Conservation (phyloP, 306 rosid species). For the Biancaea sappan region DNA sequence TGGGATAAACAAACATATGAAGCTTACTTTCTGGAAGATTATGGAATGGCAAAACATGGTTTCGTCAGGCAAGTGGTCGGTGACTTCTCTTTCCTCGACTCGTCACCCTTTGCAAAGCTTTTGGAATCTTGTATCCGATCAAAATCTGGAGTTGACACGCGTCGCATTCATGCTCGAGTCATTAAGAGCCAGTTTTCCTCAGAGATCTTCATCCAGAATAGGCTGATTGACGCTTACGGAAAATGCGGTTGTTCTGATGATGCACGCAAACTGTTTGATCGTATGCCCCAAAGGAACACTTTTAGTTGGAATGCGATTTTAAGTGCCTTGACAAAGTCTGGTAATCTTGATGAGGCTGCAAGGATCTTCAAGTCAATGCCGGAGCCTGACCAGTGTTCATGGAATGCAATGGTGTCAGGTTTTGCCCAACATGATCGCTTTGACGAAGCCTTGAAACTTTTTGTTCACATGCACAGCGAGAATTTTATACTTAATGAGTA, state of each 20-base stretch:
- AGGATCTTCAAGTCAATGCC: slow-evolving; percentile 47
- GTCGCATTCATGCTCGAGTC: slow-evolving; percentile 49
- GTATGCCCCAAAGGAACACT: slow-evolving; percentile 47
- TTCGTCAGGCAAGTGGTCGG: slow-evolving; percentile 39
- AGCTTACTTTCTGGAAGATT: neutral
- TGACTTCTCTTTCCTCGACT: slow-evolving; percentile 46
- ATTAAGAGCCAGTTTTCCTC: slow-evolving; percentile 48
- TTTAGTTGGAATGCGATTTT: slow-evolving; percentile 53
- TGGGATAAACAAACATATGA: neutral
- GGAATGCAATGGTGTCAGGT: slow-evolving; percentile 59
- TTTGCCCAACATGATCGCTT: slow-evolving; percentile 45
- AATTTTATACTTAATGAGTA: slow-evolving; percentile 52
- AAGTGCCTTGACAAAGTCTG: slow-evolving; percentile 38
- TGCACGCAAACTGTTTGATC: slow-evolving; percentile 47
- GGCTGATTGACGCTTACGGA: slow-evolving; percentile 48
- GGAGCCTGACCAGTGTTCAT: slow-evolving; percentile 58
- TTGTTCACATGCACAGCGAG: slow-evolving; percentile 48
- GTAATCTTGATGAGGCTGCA: slow-evolving; percentile 51
- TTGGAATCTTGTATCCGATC: slow-evolving; percentile 50
- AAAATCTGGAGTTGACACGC: slow-evolving; percentile 32
- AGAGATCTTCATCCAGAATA: slow-evolving; percentile 49
- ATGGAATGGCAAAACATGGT: slow-evolving; percentile 50
- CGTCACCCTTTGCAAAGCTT: slow-evolving; percentile 46
- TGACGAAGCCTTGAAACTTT: slow-evolving; percentile 48
- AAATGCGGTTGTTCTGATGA: slow-evolving; percentile 44